Evolutionary conservation across 768 basidiomycete genomes (phyloP), one percentile per base, ranked within the genome.

Genomic region (Boletus barrowsii): DNA sequence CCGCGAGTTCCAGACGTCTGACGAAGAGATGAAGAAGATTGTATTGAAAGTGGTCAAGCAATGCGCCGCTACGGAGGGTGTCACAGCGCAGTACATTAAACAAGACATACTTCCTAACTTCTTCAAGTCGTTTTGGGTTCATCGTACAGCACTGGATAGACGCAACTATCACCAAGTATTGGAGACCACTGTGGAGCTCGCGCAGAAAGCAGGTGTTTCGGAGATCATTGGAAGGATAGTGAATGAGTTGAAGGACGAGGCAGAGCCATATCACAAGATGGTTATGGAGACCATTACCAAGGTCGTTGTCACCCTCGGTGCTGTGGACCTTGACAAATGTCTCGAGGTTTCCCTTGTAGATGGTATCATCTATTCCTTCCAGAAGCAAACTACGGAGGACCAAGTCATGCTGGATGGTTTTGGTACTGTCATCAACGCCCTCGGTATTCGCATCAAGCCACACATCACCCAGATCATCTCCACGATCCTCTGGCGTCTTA

Each of bases 1-100:
- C 58, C 93, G 97, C 66, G 96, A 98, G 75, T 98, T 98, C 78
- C 94, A 96, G 71, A 97, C 95, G 7, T 96, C 96, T 10, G 97
- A 99, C 69, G 97, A 99, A 72, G 97, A 99, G 78, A 99, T 99
- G 97, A 96, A 98, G 83, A 97, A 98, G 80, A 98, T 98, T 61
- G 97, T 99, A 6, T 75, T 99, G 47, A 98, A 98, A 72, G 97
- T 99, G 53, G 95, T 98, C 63, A 97, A 98, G 73, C 97, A 98
- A 71, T 98, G 97, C 66, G 93, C 97, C 32, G 92, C 93, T 10
- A 99, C 97, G 2, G 97, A 99, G 68, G 97, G 97, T 75, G 97
- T 99, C 36, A 93, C 93, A 0, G 85, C 97, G 3, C 81, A 84
- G 39, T 99, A 98, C 71, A 97, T 99, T 68, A 96, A 93, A 66